Percentiles rank a stretch among this genome's conserved stretches.
These are phyloP conservation scores for Serendipita sp. DNA, from an alignment of 768 basidiomycete genomes.

Conservation along the genomic window DNA sequence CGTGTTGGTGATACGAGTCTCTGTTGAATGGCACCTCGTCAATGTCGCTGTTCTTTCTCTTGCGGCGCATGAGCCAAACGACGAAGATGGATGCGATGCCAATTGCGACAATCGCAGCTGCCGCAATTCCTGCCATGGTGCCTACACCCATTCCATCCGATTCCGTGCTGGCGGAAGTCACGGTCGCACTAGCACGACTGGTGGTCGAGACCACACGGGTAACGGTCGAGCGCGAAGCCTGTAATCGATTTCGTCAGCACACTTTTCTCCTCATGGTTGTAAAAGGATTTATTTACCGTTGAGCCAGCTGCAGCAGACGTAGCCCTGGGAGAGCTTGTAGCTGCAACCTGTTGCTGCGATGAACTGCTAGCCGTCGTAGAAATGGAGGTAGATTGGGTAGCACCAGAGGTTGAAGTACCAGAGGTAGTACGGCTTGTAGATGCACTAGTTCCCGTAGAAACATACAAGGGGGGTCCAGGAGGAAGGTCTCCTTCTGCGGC, in stretches of 20 bases:
- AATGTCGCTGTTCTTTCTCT: conserved; percentile 23
- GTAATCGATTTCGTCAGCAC: background rate
- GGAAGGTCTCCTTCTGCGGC: background rate
- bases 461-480: background rate
- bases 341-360: background rate
- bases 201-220: background rate
- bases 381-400: background rate
- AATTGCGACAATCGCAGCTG: conserved; percentile 22
- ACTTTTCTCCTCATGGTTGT: background rate
- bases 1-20: conserved; percentile 44
- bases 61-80: conserved; percentile 24
- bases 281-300: background rate
- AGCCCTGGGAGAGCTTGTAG: no score
- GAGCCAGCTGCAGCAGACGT: background rate
- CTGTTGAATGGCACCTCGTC: conserved; percentile 31
- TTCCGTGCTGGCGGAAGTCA: background rate
- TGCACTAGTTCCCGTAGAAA: background rate
- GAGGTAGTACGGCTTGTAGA: background rate
- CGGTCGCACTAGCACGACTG: background rate
- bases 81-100: conserved; percentile 20
- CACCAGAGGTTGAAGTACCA: background rate
- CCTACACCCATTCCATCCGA: conserved; percentile 14
- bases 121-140: conserved; percentile 22
- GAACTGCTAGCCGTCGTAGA: background rate
- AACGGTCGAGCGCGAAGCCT: background rate